Base-by-base conservation (phyloP, 192 early-diverging fungal species). In the Umbelopsis isabellina region DNA sequence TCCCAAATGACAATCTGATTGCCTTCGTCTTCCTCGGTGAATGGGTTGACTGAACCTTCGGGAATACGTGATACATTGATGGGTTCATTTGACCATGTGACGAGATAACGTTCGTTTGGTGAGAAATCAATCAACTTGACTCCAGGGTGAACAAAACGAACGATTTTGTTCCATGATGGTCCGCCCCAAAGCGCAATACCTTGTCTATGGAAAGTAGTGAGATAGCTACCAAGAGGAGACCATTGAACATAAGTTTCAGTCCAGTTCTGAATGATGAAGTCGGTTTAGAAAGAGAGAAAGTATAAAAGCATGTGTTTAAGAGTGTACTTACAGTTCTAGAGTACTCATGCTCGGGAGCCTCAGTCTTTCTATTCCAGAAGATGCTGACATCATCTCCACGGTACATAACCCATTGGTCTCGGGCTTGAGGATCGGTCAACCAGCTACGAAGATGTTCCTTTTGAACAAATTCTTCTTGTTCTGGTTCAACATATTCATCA, bases 131-230 rank as follows among this genome's bases (percentile, higher is more conserved):
- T 91, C 46, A 94, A 77, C 74, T 91, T 92, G 50, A 97, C 95
- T 73, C 91, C 90, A 27, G 91, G 91, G 75, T 99, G 98, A 25
- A 91, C 88, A 72, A 98, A 97, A 25, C 94, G 91, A 71, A 90
- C 85, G 67, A 98, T 92, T 83, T 95, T 92, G 74, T 88, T 90
- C 91, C 92, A 97, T 49, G 88, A 89, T 21, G 91, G 87, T 25
- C 97, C 97, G 76, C 98, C 96, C 98, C 98, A 99, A 72, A 99
- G 87, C 30, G 86, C 95, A 52, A 98, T 89, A 68, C 98, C 98
- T 78, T 92, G 94, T 64, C 86, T 84, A 76, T 99, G 98, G 87
- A 97, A 90, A 21, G 98, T 97, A 46, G 92, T 87, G 64, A 99
- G 84, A 80, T 95, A 99, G 21, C 93, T 91, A 48, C 98, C 98